These are phyloP conservation scores for Blastobotrys muscicola DNA, from an alignment of 805 yeast species.

Conservation along the genomic window DNA sequence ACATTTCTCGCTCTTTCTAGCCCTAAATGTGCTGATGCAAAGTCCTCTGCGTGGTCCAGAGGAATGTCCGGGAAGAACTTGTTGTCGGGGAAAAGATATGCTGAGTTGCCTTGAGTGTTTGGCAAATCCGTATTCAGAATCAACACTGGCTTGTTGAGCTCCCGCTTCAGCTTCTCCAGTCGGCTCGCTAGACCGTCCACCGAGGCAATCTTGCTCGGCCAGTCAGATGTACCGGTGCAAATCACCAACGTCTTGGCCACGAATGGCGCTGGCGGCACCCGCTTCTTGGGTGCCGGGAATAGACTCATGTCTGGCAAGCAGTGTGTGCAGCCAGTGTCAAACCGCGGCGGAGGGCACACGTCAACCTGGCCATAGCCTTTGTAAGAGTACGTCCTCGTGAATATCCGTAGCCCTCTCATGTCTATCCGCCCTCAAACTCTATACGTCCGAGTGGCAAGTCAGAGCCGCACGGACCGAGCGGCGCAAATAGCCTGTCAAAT, in stretches of 20 bases:
- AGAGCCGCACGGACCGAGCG: too few relatives aligned
- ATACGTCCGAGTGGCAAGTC: too few relatives aligned
- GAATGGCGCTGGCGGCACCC: conserved; percentile 37
- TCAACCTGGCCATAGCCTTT: too few relatives aligned
- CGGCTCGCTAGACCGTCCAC: conserved; percentile 32
- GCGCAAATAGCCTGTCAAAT: too few relatives aligned
- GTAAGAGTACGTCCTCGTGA: too few relatives aligned
- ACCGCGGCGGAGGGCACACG: conserved; percentile 41
- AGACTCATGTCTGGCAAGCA: conserved; percentile 39
- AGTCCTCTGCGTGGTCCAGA: conserved; percentile 21
- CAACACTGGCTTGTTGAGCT: conserved; percentile 3
- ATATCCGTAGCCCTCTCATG: too few relatives aligned
- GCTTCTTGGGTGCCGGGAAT: conserved; percentile 32
- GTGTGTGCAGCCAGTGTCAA: conserved; percentile 54
- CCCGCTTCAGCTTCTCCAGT: background rate
- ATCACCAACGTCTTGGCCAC: conserved; percentile 51
- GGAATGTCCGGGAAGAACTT: conserved; percentile 17
- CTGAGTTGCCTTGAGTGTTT: conserved; percentile 19
- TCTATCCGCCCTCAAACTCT: too few relatives aligned
- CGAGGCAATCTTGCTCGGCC: conserved; percentile 40
- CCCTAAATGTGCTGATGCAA: conserved; percentile 27
- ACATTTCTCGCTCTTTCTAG: conserved; percentile 20
- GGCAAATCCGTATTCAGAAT: conserved; percentile 4
- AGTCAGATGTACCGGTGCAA: conserved; percentile 33
- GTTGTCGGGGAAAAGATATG: conserved; percentile 48